Evolutionary conservation across 331 rosid genomes (phyloP).

Genomic region (Quercus lobata): DNA sequence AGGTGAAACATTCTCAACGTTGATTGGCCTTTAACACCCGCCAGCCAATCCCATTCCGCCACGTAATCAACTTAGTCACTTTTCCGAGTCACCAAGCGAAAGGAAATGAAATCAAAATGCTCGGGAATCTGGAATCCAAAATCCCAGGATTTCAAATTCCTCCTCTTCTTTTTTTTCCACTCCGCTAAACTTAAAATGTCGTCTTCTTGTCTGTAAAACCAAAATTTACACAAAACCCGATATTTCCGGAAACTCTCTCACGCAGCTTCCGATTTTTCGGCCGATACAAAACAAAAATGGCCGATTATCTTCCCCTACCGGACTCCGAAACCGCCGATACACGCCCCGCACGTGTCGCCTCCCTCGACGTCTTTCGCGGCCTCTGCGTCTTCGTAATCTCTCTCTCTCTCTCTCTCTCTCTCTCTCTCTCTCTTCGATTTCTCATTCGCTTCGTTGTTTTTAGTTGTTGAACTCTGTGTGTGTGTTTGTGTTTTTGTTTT

Average conservation of each 20-base stretch:
- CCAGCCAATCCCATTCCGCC: too few relatives aligned
- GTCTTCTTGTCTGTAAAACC: neutral
- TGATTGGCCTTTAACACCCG: too few relatives aligned
- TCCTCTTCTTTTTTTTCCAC: too few relatives aligned
- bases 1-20: too few relatives aligned
- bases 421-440: neutral
- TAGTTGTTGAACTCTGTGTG: neutral
- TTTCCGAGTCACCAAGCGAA: too few relatives aligned
- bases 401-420: too few relatives aligned
- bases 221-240: neutral
- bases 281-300: slow-evolving; percentile 36
- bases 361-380: slow-evolving; percentile 93
- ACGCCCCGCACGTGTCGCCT: slow-evolving; percentile 49
- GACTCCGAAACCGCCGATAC: neutral
- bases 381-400: slow-evolving; percentile 77
- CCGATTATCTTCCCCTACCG: slow-evolving; percentile 34
- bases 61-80: too few relatives aligned
- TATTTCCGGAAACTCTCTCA: neutral
- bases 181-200: neutral
- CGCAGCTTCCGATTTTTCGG: slow-evolving; percentile 1
- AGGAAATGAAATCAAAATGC: too few relatives aligned
- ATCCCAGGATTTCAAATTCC: too few relatives aligned
- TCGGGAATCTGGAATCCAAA: too few relatives aligned
- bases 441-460: neutral
- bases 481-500: neutral